A percentile compares a stretch with the other conserved stretches of the same genome.
Evolutionary conservation across 768 basidiomycete species (phyloP).

Genomic region (Leccinum longicurvipes): DNA sequence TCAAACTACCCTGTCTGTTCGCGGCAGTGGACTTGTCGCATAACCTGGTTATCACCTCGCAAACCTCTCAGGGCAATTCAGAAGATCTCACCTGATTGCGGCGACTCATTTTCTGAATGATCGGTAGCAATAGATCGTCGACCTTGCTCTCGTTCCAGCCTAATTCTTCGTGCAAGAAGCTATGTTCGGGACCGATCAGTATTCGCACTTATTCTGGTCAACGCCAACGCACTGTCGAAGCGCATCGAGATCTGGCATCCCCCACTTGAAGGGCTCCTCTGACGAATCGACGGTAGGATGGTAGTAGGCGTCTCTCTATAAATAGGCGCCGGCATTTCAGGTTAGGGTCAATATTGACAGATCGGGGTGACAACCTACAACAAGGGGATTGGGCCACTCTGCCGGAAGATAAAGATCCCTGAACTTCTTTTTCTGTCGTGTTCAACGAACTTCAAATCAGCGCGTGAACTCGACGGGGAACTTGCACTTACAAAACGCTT

Average conservation of each 20-base stretch:
- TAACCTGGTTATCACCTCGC: constrained; percentile 1
- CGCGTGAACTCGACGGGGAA: background rate
- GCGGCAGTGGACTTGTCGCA: constrained; percentile 49
- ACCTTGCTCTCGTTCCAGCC: constrained; percentile 81
- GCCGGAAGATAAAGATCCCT: constrained; percentile 72
- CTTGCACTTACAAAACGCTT: constrained; percentile 69
- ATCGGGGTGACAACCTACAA: constrained; percentile 50
- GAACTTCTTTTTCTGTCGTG: constrained; percentile 80
- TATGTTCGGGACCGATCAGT: constrained; percentile 28
- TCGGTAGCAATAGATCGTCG: constrained; percentile 86
- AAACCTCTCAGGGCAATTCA: background rate
- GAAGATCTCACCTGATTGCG: constrained; percentile 59
- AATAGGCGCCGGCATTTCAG: constrained; percentile 1
- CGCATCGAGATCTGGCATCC: constrained; percentile 91
- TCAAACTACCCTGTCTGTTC: constrained; percentile 77
- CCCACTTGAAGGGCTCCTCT: constrained; percentile 95
- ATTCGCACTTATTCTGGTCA: background rate
- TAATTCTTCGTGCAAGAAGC: constrained; percentile 74
- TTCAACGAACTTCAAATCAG: constrained; percentile 8
- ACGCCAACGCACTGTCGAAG: constrained; percentile 64
- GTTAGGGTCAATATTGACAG: constrained; percentile 2
- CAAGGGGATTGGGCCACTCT: constrained; percentile 92
- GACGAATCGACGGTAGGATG: constrained; percentile 89
- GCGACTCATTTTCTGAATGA: constrained; percentile 85
- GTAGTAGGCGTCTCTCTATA: constrained; percentile 87